Base-by-base conservation (phyloP, 257 asterid species). In the Solanum microdontum region DNA sequence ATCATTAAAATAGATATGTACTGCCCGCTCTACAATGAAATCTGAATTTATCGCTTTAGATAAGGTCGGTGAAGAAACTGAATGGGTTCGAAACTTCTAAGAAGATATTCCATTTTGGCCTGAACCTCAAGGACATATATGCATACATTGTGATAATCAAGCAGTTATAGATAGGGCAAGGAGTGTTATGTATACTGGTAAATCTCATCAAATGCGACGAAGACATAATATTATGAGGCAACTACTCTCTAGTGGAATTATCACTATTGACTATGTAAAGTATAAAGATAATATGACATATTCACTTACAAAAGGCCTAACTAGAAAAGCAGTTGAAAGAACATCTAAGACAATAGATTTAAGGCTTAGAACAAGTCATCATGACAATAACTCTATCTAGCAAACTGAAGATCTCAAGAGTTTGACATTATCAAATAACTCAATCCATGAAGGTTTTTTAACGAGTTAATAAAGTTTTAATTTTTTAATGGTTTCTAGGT, bases 11-110 rank as follows among this genome's bases (percentile, higher is more conserved):
- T 51, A 51, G 62, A 15, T 15, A 51, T 15, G 60, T 51, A 51
- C 8, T 15, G 0, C 23, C 8, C 0, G 0, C 23, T 51, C n/a
- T 2, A 51, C 3, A 51, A 51, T 51, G n/a, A 51, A 51, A 51
- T 51, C 9, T 6, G 62, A 17, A 51, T 15, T 1, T 17, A 51
- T 51, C n/a, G n/a, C 4, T 51, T 51, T 51, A 51, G 62, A 17
- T 51, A 51, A 17, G n/a, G 3, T 6, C 9, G 23, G 0, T 1
- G 10, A 51, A 6, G 3, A 51, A 51, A 1, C 23, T 17, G 1
- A 51, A 17, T 51, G 1, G 6, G 8, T 51, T 17, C 0, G 9
- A 51, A 51, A 15, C 3, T 51, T 51, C 62, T 17, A 51, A 51
- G 62, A 51, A 51, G 7, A 17, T 6, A 51, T 15, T 51, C n/a